Conservation (phyloP, 2,329 filamentous ascomycete species). For the Aplosporella prunicola region DNA sequence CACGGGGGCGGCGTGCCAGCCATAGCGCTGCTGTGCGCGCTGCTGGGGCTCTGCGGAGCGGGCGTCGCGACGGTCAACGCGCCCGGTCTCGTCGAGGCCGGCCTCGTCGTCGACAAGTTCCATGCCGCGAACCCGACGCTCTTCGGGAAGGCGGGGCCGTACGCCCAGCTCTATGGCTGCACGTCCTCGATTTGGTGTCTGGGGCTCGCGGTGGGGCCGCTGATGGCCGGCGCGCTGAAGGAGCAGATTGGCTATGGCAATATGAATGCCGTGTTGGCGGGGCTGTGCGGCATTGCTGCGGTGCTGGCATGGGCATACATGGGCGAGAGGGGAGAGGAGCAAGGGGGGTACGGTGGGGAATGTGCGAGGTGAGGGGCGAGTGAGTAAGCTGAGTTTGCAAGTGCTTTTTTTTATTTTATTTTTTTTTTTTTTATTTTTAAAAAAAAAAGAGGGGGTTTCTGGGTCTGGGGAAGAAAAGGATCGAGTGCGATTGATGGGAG, state of each 20-base stretch:
- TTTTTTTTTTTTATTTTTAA: too few species aligned
- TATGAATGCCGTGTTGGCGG: conserved; percentile 46
- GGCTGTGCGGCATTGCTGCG: conserved; percentile 36
- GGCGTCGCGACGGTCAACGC: conserved; percentile 47
- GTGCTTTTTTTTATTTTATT: too few species aligned
- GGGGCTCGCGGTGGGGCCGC: conserved; percentile 51
- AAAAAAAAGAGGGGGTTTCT: too few species aligned
- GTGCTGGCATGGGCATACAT: conserved; percentile 6
- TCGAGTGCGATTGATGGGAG: too few species aligned
- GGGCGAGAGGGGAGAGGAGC: neutral
- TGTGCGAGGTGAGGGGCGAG: too few species aligned
- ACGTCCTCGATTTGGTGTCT: conserved; percentile 54
- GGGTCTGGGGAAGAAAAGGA: too few species aligned
- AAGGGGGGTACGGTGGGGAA: neutral
- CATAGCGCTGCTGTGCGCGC: conserved; percentile 36
- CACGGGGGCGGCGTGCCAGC: neutral
- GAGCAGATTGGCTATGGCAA: conserved; percentile 47
- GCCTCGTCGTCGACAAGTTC: conserved; percentile 46
- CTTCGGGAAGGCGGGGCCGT: conserved; percentile 49
- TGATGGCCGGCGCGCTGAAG: conserved; percentile 45
- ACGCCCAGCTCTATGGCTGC: conserved; percentile 56
- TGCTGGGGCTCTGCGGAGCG: conserved; percentile 41
- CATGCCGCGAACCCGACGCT: conserved; percentile 45
- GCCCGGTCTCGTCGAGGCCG: conserved; percentile 48
- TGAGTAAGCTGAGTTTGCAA: too few species aligned